Conservation (phyloP, 805 yeast species). For the Nakazawaea wickerhamii region DNA sequence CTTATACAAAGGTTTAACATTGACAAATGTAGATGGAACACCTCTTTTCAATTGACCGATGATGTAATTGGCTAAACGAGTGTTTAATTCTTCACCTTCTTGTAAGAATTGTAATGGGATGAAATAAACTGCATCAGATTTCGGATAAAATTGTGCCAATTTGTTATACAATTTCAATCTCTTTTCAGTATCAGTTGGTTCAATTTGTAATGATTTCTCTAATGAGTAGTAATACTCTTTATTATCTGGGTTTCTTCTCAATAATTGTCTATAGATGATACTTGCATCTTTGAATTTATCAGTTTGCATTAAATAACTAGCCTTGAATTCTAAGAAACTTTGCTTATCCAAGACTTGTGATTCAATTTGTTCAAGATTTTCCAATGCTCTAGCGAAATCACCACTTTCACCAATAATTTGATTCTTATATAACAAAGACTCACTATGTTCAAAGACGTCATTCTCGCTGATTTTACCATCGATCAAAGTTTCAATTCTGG, state of each 20-base stretch:
- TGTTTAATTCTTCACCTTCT: constrained; percentile 44
- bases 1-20: constrained; percentile 74
- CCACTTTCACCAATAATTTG: constrained; percentile 59
- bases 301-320: constrained; percentile 53
- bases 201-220: constrained; percentile 58
- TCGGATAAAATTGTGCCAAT: constrained; percentile 68
- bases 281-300: constrained; percentile 62
- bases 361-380: constrained; percentile 43
- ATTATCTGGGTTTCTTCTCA: constrained; percentile 85
- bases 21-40: constrained; percentile 85
- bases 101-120: constrained; percentile 69
- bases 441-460: constrained; percentile 76
- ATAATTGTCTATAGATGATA: constrained; percentile 55
- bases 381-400: constrained; percentile 58
- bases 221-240: constrained; percentile 57
- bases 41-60: constrained; percentile 63
- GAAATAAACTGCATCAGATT: constrained; percentile 71
- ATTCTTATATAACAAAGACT: constrained; percentile 70
- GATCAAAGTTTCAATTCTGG: constrained; percentile 70
- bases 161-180: constrained; percentile 60
- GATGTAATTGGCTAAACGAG: constrained; percentile 49
- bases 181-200: constrained; percentile 36
- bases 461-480: constrained; percentile 60
- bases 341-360: constrained; percentile 47
- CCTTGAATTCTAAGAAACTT: constrained; percentile 61